Conservation (phyloP, 805 yeast genomes). For the Brettanomyces nanus region DNA sequence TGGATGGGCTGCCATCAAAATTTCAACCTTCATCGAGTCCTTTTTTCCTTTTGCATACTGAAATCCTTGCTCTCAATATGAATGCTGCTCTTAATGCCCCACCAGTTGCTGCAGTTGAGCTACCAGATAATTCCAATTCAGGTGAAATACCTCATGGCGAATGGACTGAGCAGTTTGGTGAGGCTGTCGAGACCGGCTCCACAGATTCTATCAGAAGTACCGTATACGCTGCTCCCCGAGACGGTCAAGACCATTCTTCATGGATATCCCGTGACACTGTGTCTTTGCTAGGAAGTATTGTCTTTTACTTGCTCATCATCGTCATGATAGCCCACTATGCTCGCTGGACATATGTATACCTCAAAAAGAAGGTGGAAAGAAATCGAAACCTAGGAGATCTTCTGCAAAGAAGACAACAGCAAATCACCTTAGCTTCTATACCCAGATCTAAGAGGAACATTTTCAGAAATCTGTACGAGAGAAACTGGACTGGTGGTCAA, state of each 20-base stretch:
- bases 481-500: constrained; percentile 1
- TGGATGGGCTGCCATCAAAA: too few relatives aligned
- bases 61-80: too few relatives aligned
- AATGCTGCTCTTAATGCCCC: constrained; percentile 1
- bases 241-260: too few relatives aligned
- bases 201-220: neutral
- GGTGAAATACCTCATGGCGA: neutral
- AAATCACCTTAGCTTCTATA: too few relatives aligned
- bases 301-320: neutral
- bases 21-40: too few relatives aligned
- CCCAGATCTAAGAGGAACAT: neutral
- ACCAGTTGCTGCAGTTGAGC: neutral
- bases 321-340: constrained; percentile 1
- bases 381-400: too few relatives aligned
- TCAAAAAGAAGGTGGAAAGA: too few relatives aligned
- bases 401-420: too few relatives aligned
- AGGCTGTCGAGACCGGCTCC: neutral
- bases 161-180: neutral
- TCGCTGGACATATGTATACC: neutral
- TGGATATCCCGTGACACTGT: neutral
- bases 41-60: too few relatives aligned
- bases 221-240: neutral
- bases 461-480: neutral
- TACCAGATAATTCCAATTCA: neutral
- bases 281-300: neutral